Base-by-base conservation (phyloP, 192 early-diverging fungal genomes). In the Mortierella antarctica region DNA sequence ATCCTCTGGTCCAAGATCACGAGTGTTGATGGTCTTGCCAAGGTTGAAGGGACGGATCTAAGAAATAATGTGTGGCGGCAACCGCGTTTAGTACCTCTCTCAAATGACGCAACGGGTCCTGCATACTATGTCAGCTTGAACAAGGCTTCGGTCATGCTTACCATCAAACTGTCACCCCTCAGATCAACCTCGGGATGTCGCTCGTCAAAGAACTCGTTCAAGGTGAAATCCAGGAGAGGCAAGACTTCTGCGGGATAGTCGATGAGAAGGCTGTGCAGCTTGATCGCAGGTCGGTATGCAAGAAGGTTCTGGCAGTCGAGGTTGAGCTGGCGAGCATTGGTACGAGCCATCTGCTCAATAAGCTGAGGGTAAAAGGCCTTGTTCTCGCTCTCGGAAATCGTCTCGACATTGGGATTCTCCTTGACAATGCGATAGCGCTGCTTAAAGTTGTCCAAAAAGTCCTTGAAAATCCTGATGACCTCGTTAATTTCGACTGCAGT, bases 231-330 rank as follows among this genome's bases (percentile, higher is more conserved):
- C 90, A 98, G 90, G 39, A 97, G 84, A 0, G 96, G 95, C 76
- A 99, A 92, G 42, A 99, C 94, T 88, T 99, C 97, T 54, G 96
- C 93, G 12, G 97, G 97, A 83, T 97, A 99, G 47, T 95, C 93
- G 18, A 96, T 84, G 51, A 99, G 81, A 76, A 96, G 93, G 70
- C 91, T 74, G 84, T 97, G 97, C 49, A 99, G 84, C 63, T 92
- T 89, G n/a, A 81, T 65, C 45, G 87, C 83, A 7, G 88, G 85
- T 53, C 83, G 79, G 73, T 94, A 96, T 3, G 90, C 88, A 7
- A 87, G 73, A 7, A 99, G 77, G 64, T 99, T 97, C 58, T 84
- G 80, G 70, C 95, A 95, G 70, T 99, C 96, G 63, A 99, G 83
- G 83, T 99, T 99, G 60, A 99, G 77, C 74, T 88, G 91, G 60